Evolutionary conservation across 331 rosid genomes (phyloP), one percentile per base, ranked within the genome.

Genomic region (Pyrus hybrid): DNA sequence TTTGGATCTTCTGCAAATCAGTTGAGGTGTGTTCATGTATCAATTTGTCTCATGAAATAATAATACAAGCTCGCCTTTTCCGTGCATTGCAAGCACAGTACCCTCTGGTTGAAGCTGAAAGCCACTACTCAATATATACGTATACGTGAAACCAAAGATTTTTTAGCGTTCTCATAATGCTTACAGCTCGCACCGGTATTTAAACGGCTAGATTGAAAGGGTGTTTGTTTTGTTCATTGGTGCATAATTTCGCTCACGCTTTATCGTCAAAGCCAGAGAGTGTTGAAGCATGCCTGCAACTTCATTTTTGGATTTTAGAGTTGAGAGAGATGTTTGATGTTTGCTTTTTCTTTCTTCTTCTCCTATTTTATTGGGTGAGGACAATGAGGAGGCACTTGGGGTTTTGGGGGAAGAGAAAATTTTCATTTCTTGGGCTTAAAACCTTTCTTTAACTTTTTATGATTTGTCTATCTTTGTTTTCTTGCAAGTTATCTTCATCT

Each of bases 1-100:
- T 63, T 82, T 69, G 76, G 79, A 77, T 45, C 54, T 78, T 72
- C n/a, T 20, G 17, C 51, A 4, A 43, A 12, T 13, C 51, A 43
- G 62, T 0, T 10, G 26, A 21, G 7, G 2, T 28, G 20, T 7
- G 13, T 62, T n/a, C n/a, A n/a, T 28, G 66, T 6, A 1, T 61
- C 9, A 41, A 25, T 20, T 57, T 43, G 49, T 76, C 7, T 76
- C 17, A 10, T 47, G 6, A 61, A 17, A 28, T 0, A 30, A 25
- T 23, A 20, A 61, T 22, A 9, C 29, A 56, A 68, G 26, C 23
- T 22, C 49, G 49, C n/a, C 4, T 11, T 49, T 14, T 12, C 26
- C 3, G n/a, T 33, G 51, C 23, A 72, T 35, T 18, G 49, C 26
- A 30, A 54, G 28, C 82, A 72, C 77, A 54, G 26, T 26, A 2